Evolutionary conservation across 1,284 basidiomycete genomes (phyloP).

Genomic region (Ceratobasidium theobromae): DNA sequence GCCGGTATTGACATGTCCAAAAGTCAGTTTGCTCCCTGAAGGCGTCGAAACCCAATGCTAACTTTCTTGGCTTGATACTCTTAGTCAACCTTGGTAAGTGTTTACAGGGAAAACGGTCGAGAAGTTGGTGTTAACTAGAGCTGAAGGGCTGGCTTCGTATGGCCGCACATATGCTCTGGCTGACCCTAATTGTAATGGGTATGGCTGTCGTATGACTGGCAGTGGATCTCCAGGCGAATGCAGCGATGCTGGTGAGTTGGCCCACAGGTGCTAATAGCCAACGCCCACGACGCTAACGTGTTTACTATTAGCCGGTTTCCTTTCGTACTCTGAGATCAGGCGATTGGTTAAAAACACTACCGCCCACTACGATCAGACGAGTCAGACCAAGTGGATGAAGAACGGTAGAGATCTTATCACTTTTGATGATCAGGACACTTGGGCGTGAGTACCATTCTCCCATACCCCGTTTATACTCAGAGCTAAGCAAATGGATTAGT

Average conservation of each 20-base stretch:
- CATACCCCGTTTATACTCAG: not conserved
- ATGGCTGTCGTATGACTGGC: constrained; percentile 14
- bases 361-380: constrained; percentile 10
- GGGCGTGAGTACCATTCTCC: not conserved
- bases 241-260: constrained; percentile 4
- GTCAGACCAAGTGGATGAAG: constrained; percentile 23
- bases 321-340: constrained; percentile 19
- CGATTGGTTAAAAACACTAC: constrained; percentile 6
- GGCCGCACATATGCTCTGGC: constrained; percentile 11
- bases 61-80: not conserved
- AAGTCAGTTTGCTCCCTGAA: not conserved
- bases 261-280: not conserved
- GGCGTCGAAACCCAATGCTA: too few species aligned
- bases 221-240: constrained; percentile 5
- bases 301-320: not conserved
- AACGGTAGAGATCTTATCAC: constrained; percentile 11
- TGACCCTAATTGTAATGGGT: not conserved
- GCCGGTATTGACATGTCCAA: constrained; percentile 16
- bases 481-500: not conserved
- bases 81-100: constrained; percentile 13
- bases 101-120: not conserved
- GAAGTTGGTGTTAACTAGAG: not conserved
- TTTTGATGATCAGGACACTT: constrained; percentile 18
- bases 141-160: constrained; percentile 7
- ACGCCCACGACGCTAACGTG: not conserved